Percentiles rank a stretch among this genome's conserved stretches.
phyloP scores from a whole-genome alignment of 1,284 basidiomycete species.

The Amylostereum chailletii region DNA sequence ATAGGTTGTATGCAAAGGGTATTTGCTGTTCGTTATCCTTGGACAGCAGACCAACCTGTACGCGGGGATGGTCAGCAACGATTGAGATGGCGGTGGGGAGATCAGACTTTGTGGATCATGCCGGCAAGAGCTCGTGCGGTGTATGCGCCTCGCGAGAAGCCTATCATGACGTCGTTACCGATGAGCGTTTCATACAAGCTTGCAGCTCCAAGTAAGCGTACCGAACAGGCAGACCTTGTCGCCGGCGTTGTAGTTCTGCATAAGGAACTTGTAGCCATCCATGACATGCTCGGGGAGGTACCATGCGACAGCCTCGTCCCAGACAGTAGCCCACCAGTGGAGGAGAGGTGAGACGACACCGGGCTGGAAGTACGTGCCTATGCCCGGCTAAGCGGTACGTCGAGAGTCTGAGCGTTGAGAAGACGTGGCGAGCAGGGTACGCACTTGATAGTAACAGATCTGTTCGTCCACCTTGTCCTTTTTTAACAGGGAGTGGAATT shows the following conservation, averaged over 20 bases:
- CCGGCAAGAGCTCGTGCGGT: conserved; percentile 70
- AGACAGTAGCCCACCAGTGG: conserved; percentile 35
- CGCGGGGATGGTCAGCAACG: neutral
- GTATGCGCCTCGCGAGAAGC: conserved; percentile 72
- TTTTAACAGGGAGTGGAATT: conserved; percentile 51
- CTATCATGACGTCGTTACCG: conserved; percentile 19
- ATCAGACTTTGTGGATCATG: conserved; percentile 34
- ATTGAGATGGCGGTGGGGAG: neutral
- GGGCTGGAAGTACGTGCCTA: conserved; percentile 50
- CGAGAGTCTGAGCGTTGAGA: neutral
- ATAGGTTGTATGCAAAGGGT: conserved; percentile 59
- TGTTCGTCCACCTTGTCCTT: conserved; percentile 51
- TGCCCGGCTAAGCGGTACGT: conserved; percentile 34
- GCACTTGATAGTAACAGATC: conserved; percentile 61
- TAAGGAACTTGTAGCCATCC: conserved; percentile 59
- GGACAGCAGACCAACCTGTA: conserved; percentile 51
- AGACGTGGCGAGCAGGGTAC: neutral
- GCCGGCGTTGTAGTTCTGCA: conserved; percentile 44
- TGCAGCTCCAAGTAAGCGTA: conserved; percentile 14
- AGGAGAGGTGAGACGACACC: conserved; percentile 45
- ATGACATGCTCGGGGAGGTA: conserved; percentile 57
- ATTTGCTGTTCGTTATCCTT: conserved; percentile 52
- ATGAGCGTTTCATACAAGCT: too few species aligned
- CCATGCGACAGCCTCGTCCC: conserved; percentile 57
- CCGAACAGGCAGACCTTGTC: conserved; percentile 61